Evolutionary conservation across 495 filamentous ascomycete genomes (phyloP), one percentile per base, ranked within the genome.

Genomic region (Thermothielavioides terrestris): DNA sequence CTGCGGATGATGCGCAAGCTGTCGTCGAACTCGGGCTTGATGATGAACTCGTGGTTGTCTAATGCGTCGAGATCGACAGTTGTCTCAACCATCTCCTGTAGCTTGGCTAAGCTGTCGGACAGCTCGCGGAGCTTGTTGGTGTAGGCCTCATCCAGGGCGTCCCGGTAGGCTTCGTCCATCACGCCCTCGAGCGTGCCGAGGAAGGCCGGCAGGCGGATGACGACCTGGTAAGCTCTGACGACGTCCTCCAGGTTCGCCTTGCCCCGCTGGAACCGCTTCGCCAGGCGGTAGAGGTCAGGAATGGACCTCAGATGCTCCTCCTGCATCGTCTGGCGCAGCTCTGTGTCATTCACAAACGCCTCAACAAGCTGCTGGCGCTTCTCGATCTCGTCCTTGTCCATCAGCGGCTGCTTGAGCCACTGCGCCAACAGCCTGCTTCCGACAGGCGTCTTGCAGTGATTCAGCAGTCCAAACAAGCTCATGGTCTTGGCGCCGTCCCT

Each of bases 11-110:
- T 82, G 20, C 85, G 81, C 12, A 99, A 73, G 42, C 83, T 77
- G 25, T 97, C 92, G 56, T 96, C 94, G 52, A 96, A 99, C 59
- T 97, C 94, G 1, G 92, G 89, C 68, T 97, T 99, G 74, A 99
- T 97, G 58, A 94, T 89, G 65, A 90, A 99, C 66, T 99, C 92
- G 61, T 99, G 92, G 60, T 92, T 90, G 52, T 97, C 91, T 34
- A 97, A 76, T 6, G 92, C 92, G 45, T 94, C 88, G 1, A 99
- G 81, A 58, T 99, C 92, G 43, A 99, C 91, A 0, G 92, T 97
- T 2, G 92, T 95, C 68, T 99, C 92, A 11, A 99, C 94, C 88
- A 99, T 94, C 61, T 99, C 92, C 56, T 92, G 88, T 27, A 99
- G 71, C 65, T 88, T 94, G 21, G 76, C 80, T 37, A 97, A 71